These are phyloP conservation scores for Cordyceps militaris DNA, from an alignment of 2,329 filamentous ascomycete species.

Conservation along the genomic window DNA sequence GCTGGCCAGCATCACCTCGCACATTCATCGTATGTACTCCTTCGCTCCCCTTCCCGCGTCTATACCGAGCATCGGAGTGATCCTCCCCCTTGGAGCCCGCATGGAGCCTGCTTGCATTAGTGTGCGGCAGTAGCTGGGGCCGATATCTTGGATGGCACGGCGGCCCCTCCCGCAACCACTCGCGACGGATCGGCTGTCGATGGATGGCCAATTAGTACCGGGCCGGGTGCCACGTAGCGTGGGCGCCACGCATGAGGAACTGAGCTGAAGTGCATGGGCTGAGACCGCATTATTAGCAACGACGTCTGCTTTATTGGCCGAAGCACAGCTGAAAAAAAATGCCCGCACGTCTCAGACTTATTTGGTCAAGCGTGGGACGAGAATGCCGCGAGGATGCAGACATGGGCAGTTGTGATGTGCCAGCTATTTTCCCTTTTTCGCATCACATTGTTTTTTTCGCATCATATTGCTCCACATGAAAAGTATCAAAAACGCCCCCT, in stretches of 20 bases:
- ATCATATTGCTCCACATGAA: too few relatives aligned
- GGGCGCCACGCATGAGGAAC: neutral
- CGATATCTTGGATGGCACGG: neutral
- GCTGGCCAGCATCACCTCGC: neutral
- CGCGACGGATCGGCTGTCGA: neutral
- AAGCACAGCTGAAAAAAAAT: neutral
- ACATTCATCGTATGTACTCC: too few relatives aligned
- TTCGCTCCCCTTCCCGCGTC: neutral
- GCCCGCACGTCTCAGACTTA: neutral
- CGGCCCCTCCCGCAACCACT: conserved; percentile 6
- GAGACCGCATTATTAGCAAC: conserved; percentile 2
- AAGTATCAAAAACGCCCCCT: neutral
- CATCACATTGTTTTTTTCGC: too few relatives aligned
- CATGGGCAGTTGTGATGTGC: neutral
- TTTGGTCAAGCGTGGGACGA: neutral
- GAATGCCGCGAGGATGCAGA: neutral
- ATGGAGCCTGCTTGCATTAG: neutral
- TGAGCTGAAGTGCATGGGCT: conserved; percentile 6
- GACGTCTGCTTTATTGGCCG: neutral
- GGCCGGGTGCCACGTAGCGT: conserved; percentile 1
- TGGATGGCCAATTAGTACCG: neutral
- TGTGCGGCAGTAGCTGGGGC: neutral
- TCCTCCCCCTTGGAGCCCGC: neutral
- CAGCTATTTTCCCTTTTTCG: too few relatives aligned
- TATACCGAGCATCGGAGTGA: neutral